Base-by-base conservation (phyloP, 192 early-diverging fungal species). In the Oehlia diaphana region DNA sequence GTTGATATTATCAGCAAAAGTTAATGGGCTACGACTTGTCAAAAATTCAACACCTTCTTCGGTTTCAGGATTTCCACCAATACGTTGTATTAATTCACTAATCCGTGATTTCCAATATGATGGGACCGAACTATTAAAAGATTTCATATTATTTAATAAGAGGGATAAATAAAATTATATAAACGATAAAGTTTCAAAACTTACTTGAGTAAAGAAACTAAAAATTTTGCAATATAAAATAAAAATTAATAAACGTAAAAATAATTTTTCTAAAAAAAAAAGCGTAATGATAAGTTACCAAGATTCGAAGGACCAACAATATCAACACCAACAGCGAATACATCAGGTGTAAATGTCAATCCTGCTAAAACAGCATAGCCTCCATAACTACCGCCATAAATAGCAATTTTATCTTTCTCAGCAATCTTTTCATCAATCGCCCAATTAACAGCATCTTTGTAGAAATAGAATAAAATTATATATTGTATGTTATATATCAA, bases 291-390 rank as follows among this genome's bases (percentile, higher is more conserved):
- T n/a, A 81, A n/a, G 64, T 63, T 86, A 33, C 61, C 39, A 19
- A 86, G 69, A 26, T 86, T 86, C 21, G 80, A 82, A 44, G 84
- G 84, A 23, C 84, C 84, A 61, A 81, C 84, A 26, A 86, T 44
- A 61, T 86, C 85, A 4, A 86, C 84, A 23, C 84, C 72, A 23
- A 81, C 84, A 62, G 81, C 75, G 79, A 83, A 86, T 31, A 81
- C 84, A 26, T 86, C 81, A 42, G 84, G 84, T 28, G 84, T 86
- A 61, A 84, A 83, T 2, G 84, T 83, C 23, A 86, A 81, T 19
- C 84, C 84, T 1, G 84, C 84, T 44, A 86, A 84, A 9, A 78
- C 72, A 28, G 83, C 13, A 68, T 84, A 86, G 9, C 85, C 84
- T 39, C 84, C 84, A n/a, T 86, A 86, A 9, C 74, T 80, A 47